Evolutionary conservation across 805 yeast species (phyloP).

Genomic region (Scheffersomyces stipitis): DNA sequence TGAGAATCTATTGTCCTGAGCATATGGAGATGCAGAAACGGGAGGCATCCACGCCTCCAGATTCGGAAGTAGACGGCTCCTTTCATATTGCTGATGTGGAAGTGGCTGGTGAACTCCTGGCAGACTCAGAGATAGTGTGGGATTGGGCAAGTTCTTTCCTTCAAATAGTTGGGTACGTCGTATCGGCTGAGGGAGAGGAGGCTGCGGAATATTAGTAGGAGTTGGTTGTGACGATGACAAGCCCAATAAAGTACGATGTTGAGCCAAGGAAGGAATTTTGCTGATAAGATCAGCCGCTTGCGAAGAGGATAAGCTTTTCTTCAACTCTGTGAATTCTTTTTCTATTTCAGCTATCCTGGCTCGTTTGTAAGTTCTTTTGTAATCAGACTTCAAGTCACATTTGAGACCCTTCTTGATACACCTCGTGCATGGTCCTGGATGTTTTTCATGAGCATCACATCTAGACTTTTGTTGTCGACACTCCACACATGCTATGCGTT

Average conservation of each 20-base stretch:
- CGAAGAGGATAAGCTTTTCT: constrained; percentile 46
- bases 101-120: neutral
- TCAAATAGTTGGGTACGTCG: neutral
- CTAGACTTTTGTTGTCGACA: constrained; percentile 94
- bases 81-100: neutral
- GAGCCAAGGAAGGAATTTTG: constrained; percentile 22
- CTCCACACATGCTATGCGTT: constrained; percentile 87
- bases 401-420: constrained; percentile 68
- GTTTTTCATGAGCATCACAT: constrained; percentile 79
- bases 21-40: constrained; percentile 6
- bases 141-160: neutral
- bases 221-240: too few relatives aligned
- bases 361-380: constrained; percentile 86
- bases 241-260: neutral
- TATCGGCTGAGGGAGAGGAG: neutral
- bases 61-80: neutral
- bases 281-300: constrained; percentile 31
- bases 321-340: constrained; percentile 69
- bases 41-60: neutral
- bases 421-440: constrained; percentile 80
- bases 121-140: neutral
- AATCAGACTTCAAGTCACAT: constrained; percentile 77
- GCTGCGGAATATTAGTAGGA: neutral
- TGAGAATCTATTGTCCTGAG: neutral
- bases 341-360: constrained; percentile 85